Percentiles rank a stretch among this genome's conserved stretches.
Conservation (phyloP, 2,329 filamentous ascomycete genomes). For the Colletotrichum sp. region DNA sequence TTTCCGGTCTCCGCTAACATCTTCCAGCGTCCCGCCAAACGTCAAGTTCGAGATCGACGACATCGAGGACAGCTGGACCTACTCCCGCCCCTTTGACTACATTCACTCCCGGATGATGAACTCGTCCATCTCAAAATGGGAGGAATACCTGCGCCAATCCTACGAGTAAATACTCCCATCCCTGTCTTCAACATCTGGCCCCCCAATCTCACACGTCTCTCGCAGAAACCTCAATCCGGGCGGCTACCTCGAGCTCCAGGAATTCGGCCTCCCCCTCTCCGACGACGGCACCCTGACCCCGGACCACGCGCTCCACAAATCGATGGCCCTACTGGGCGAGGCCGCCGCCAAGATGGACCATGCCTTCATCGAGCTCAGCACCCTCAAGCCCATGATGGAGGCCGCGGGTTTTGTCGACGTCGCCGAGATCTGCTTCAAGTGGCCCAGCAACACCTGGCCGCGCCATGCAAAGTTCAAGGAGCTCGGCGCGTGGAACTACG, state of each 20-base stretch:
- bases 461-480: conserved; percentile 37
- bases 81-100: conserved; percentile 55
- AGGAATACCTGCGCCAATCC: conserved; percentile 53
- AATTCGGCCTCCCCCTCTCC: conserved; percentile 15
- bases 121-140: conserved; percentile 60
- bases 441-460: conserved; percentile 44
- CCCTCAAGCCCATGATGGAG: conserved; percentile 21
- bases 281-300: conserved; percentile 15
- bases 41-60: conserved; percentile 46
- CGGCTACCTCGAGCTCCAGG: conserved; percentile 19
- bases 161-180: conserved; percentile 35
- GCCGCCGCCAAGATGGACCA: conserved; percentile 12
- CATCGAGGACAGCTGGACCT: conserved; percentile 30
- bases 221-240: conserved; percentile 8
- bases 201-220: conserved; percentile 38
- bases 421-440: conserved; percentile 32
- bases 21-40: conserved; percentile 42
- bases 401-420: conserved; percentile 40
- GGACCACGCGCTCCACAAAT: conserved; percentile 21
- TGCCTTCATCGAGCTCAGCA: conserved; percentile 17
- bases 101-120: conserved; percentile 63
- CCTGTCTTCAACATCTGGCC: conserved; percentile 37
- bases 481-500: conserved; percentile 36
- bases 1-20: not conserved
- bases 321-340: conserved; percentile 30